A percentile compares a stretch with the other conserved stretches of the same genome.
Evolutionary conservation across 441 rosid genomes (phyloP).

Genomic region (Gossypium schwendimanii): DNA sequence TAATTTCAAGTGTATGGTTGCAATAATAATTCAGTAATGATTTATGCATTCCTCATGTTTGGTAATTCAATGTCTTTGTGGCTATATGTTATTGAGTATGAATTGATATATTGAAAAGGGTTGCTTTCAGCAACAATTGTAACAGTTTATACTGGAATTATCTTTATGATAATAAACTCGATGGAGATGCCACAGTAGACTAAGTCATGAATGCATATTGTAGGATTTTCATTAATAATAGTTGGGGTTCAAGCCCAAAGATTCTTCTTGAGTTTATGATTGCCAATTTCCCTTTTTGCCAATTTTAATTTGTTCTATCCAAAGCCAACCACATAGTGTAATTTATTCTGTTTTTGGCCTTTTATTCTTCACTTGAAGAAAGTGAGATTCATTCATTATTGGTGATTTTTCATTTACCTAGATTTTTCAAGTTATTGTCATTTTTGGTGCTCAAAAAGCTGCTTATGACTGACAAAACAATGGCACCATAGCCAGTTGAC

Average conservation of each 20-base stretch:
- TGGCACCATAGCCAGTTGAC: neutral
- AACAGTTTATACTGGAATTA: neutral
- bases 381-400: neutral
- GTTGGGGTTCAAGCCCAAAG: neutral
- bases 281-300: neutral
- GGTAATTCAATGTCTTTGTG: neutral
- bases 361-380: neutral
- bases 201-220: neutral
- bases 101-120: neutral
- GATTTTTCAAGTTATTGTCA: neutral
- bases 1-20: neutral
- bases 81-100: neutral
- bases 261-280: neutral
- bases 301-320: neutral
- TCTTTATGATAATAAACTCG: neutral
- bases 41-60: neutral
- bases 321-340: neutral
- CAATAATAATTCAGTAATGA: neutral
- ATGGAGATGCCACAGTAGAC: neutral
- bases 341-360: neutral
- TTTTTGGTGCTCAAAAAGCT: neutral
- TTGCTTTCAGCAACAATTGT: neutral
- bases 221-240: neutral
- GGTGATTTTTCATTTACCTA: neutral
- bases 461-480: neutral